Evolutionary conservation across 495 filamentous ascomycete genomes (phyloP).

Genomic region (Pseudoneurospora amorphoporcata): DNA sequence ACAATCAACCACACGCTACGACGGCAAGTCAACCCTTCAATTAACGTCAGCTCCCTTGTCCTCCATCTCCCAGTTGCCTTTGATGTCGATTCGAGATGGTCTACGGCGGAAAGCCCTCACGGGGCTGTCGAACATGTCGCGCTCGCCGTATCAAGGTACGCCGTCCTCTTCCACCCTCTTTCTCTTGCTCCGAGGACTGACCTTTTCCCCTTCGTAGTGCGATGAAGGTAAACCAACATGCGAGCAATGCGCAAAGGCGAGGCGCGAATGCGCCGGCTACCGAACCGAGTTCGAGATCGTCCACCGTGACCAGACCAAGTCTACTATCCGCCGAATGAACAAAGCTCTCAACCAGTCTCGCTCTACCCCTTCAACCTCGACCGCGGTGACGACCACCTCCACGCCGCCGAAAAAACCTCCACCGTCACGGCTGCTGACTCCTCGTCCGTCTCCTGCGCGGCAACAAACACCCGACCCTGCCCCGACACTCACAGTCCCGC

Average conservation of each 20-base stretch:
- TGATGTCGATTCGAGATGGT: slow-evolving; percentile 41
- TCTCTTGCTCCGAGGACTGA: neutral
- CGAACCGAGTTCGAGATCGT: slow-evolving; percentile 57
- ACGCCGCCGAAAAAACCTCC: neutral
- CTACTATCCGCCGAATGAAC: slow-evolving; percentile 40
- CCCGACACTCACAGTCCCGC: slow-evolving; percentile 18
- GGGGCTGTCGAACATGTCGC: slow-evolving; percentile 61
- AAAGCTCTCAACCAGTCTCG: slow-evolving; percentile 9
- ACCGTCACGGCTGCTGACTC: slow-evolving; percentile 1
- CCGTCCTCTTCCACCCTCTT: neutral
- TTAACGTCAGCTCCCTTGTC: neutral
- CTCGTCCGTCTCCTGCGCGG: neutral
- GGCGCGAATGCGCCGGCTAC: slow-evolving; percentile 57
- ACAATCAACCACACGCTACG: neutral
- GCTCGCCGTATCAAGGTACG: slow-evolving; percentile 60
- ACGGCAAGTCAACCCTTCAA: neutral
- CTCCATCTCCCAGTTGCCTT: neutral
- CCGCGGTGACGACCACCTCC: neutral
- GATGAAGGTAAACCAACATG: slow-evolving; percentile 59
- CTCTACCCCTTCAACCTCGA: slow-evolving; percentile 2
- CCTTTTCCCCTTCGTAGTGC: slow-evolving; percentile 34
- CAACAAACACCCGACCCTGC: slow-evolving; percentile 1
- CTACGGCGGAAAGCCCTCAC: slow-evolving; percentile 62
- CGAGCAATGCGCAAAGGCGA: slow-evolving; percentile 55
- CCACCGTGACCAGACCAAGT: slow-evolving; percentile 52